These are phyloP conservation scores for Hyphopichia homilentoma DNA, from an alignment of 805 yeast species.

Conservation along the genomic window DNA sequence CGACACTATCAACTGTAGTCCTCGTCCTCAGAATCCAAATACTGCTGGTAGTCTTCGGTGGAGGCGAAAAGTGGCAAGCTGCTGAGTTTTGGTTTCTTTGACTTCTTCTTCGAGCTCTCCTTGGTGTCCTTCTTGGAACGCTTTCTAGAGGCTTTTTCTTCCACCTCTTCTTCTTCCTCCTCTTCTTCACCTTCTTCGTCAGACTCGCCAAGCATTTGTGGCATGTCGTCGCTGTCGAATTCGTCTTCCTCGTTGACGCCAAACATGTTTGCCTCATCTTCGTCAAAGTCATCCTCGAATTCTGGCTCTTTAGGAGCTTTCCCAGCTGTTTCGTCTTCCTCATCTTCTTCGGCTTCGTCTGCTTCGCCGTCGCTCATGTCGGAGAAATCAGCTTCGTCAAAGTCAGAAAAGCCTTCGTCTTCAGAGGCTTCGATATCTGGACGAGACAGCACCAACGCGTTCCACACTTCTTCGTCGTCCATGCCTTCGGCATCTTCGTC, in stretches of 20 bases:
- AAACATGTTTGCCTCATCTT: conserved; percentile 14
- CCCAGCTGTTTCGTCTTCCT: conserved; percentile 16
- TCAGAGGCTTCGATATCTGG: conserved; percentile 62
- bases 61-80: conserved; percentile 83
- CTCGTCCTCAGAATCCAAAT: conserved; percentile 64
- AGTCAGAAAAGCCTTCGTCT: conserved; percentile 35
- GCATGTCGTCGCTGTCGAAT: conserved; percentile 9
- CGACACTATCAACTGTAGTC: conserved; percentile 29
- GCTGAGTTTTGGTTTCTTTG: conserved; percentile 56
- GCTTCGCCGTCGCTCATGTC: conserved; percentile 42
- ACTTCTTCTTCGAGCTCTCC: conserved; percentile 22
- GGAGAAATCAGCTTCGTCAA: conserved; percentile 43
- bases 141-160: conserved; percentile 16
- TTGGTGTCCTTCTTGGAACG: conserved; percentile 22
- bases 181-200: conserved; percentile 27
- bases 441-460: conserved; percentile 68
- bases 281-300: conserved; percentile 12
- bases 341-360: conserved; percentile 31
- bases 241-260: conserved; percentile 24
- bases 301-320: conserved; percentile 16
- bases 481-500: conserved; percentile 40
- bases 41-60: conserved; percentile 80
- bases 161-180: conserved; percentile 33
- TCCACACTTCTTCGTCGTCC: conserved; percentile 75
- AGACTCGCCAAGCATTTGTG: conserved; percentile 19